Base-by-base conservation (phyloP, 306 rosid genomes). In the Castanopsis chinensis region DNA sequence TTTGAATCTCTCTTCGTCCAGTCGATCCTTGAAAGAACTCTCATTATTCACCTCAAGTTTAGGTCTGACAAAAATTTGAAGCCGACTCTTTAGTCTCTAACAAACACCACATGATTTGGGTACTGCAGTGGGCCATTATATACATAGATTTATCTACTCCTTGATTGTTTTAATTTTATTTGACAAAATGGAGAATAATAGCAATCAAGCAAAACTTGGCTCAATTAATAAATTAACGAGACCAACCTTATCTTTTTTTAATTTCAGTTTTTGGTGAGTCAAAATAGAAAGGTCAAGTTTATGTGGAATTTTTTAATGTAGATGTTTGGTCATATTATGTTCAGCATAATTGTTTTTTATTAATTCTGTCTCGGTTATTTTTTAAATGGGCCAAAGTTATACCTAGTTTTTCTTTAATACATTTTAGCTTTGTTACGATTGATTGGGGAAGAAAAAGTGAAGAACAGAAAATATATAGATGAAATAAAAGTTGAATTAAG, bases 1-100 rank as follows among this genome's bases (percentile, higher is more conserved):
- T 65, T 76, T 19, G 35, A 20, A 78, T 41, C n/a, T 37, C 23
- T 75, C 69, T n/a, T 59, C 63, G 30, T 78, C 32, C 33, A 7
- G 4, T 28, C 35, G 23, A 6, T 69, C 51, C 60, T 19, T 64
- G 72, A 78, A 70, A 45, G 13, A 23, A 15, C 51, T 77, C 45
- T 41, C 45, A 41, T 41, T 41, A 41, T 41, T 41, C 67, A 20
- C 41, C 55, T 19, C 18, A 25, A 64, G 51, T 8, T 49, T 51
- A 49, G 33, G 37, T 15, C 25, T 33, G 21, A 28, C 43, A 60
- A 27, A 76, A 25, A 45, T 64, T 27, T 27, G 80, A 76, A 51
- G 53, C 53, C 7, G 3, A 65, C 21, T 5, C 13, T 76, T 76
- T 18, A 14, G 37, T 12, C 53, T 12, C 53, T 49, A 49, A 49